phyloP scores from a whole-genome alignment of 2,329 filamentous ascomycete genomes.

The Raffaelea deltoideospora region DNA sequence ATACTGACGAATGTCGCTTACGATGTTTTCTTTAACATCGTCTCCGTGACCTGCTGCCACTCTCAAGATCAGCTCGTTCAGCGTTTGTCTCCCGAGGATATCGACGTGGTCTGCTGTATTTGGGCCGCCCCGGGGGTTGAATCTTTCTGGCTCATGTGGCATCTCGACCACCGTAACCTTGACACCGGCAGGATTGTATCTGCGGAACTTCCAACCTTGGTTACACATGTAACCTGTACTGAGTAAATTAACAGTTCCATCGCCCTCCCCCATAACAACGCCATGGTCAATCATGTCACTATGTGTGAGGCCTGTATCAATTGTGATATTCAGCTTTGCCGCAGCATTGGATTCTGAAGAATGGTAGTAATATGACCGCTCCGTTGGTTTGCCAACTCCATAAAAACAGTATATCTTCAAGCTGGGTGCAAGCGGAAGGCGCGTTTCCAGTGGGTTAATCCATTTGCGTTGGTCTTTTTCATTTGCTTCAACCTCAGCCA shows the following conservation, averaged over 20 bases:
- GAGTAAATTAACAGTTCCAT: constrained; percentile 88
- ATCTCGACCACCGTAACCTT: constrained; percentile 84
- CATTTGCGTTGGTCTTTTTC: constrained; percentile 67
- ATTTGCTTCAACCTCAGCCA: constrained; percentile 66
- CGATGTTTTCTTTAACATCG: constrained; percentile 59
- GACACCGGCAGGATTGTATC: constrained; percentile 78
- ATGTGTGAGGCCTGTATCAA: constrained; percentile 48
- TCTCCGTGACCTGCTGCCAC: constrained; percentile 78
- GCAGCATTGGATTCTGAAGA: constrained; percentile 45
- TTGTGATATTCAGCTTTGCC: constrained; percentile 59
- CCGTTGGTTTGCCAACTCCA: constrained; percentile 83
- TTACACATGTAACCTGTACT: constrained; percentile 95
- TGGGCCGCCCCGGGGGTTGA: constrained; percentile 62
- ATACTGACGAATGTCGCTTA: constrained; percentile 72
- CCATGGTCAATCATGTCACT: constrained; percentile 58
- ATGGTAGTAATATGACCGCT: constrained; percentile 84
- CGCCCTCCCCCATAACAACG: constrained; percentile 89
- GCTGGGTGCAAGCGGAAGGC: constrained; percentile 72
- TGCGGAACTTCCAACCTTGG: constrained; percentile 81
- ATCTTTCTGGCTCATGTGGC: constrained; percentile 88
- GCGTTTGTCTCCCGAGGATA: constrained; percentile 72
- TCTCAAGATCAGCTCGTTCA: constrained; percentile 80
- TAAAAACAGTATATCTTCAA: constrained; percentile 98
- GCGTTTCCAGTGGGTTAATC: constrained; percentile 86
- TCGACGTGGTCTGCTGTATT: constrained; percentile 85